These are phyloP conservation scores for Coemansia sp. DNA, from an alignment of 192 early-diverging fungal species.

Conservation along the genomic window DNA sequence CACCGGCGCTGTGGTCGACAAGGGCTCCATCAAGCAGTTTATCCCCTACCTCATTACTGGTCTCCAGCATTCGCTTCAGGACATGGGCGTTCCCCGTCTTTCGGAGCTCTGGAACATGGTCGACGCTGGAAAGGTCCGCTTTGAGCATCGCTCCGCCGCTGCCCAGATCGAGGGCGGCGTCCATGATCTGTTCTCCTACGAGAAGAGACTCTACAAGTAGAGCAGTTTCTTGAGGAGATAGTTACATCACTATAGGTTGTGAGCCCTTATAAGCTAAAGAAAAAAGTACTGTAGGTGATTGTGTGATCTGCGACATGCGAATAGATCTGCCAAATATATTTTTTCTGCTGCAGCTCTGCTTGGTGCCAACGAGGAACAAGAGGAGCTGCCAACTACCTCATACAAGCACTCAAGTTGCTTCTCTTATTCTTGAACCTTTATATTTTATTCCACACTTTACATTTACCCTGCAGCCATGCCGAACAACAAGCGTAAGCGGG, in stretches of 20 bases:
- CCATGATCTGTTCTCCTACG: constrained; percentile 80
- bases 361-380: too few species aligned
- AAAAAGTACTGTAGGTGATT: too few species aligned
- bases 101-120: constrained; percentile 66
- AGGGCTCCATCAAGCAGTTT: constrained; percentile 93
- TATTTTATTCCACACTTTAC: background rate
- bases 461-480: constrained; percentile 19
- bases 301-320: too few species aligned
- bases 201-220: constrained; percentile 68
- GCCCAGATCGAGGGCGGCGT: constrained; percentile 97
- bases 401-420: background rate
- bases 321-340: too few species aligned
- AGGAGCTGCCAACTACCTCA: too few species aligned
- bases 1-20: constrained; percentile 93
- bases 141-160: constrained; percentile 90
- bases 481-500: constrained; percentile 55
- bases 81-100: constrained; percentile 81
- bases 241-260: too few species aligned
- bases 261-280: too few species aligned
- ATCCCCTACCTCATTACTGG: constrained; percentile 87
- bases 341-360: too few species aligned
- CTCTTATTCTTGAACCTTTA: background rate
- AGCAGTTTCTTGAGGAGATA: too few species aligned
- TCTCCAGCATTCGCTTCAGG: constrained; percentile 95
- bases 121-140: constrained; percentile 70